Conservation (phyloP, 179 eudicot genomes). For the Patellifolia procumbens region DNA sequence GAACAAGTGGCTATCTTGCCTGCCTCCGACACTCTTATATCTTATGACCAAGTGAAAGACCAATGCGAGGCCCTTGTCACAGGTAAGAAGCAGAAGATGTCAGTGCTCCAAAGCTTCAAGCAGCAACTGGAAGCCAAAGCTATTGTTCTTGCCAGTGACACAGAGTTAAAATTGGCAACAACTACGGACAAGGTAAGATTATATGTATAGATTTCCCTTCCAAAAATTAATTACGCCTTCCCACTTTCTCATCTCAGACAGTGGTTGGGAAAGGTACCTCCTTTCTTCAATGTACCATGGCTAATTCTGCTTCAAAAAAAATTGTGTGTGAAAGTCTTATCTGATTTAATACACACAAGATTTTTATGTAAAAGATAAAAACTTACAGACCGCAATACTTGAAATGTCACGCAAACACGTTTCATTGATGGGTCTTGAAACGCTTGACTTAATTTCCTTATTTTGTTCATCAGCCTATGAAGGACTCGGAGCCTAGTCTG, state of each 20-base stretch:
- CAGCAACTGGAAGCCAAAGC: conserved; percentile 58
- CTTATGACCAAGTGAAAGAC: conserved; percentile 82
- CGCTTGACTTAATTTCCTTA: conserved; percentile 1
- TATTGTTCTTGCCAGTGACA: conserved; percentile 37
- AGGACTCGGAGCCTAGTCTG: conserved; percentile 20
- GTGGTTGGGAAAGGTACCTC: too few species aligned
- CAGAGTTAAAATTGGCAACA: conserved; percentile 27
- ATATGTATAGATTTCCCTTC: neutral
- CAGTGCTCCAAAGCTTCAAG: conserved; percentile 71
- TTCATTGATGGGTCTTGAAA: neutral
- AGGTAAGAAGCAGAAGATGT: conserved; percentile 85
- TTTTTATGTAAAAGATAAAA: too few species aligned
- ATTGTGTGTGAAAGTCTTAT: too few species aligned
- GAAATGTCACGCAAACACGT: neutral
- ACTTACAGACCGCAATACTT: neutral
- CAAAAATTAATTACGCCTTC: neutral
- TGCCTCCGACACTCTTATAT: conserved; percentile 45
- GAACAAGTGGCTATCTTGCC: conserved; percentile 79
- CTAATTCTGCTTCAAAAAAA: too few species aligned
- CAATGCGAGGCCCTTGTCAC: conserved; percentile 87
- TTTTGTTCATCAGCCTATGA: conserved; percentile 22
- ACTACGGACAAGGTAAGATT: conserved; percentile 41
- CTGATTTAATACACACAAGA: too few species aligned
- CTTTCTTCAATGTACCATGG: too few species aligned
- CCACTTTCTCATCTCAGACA: too few species aligned